Evolutionary conservation across 192 early-diverging fungal genomes (phyloP).

Genomic region (Gonapodya prolifera): DNA sequence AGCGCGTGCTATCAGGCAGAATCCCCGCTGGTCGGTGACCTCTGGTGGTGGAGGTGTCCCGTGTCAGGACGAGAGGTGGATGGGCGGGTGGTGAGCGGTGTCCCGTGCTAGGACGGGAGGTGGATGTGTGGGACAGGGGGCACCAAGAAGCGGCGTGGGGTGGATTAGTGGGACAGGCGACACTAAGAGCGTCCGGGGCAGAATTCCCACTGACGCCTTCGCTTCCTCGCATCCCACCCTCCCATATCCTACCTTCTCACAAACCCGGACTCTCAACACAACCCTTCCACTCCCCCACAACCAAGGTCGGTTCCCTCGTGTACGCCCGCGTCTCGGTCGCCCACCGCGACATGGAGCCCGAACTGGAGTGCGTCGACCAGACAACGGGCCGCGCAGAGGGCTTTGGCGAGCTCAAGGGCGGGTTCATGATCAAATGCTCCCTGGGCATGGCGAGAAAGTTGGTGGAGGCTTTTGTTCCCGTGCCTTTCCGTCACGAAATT

Average conservation of each 20-base stretch:
- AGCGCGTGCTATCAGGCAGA: no score
- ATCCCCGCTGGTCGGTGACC: no score
- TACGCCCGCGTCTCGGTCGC: conserved; percentile 77
- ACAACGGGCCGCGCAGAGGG: conserved; percentile 71
- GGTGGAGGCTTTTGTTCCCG: neutral
- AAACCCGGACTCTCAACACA: neutral
- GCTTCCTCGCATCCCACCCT: neutral
- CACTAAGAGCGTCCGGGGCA: no score
- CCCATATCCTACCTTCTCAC: conserved; percentile 2
- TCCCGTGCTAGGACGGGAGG: no score
- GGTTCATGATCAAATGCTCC: conserved; percentile 71
- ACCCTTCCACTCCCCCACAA: neutral
- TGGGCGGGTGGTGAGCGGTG: no score
- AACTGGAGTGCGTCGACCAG: conserved; percentile 81
- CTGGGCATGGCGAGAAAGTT: conserved; percentile 61
- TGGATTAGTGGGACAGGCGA: no score
- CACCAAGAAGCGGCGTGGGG: no score
- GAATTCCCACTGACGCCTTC: no score
- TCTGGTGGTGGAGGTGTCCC: no score
- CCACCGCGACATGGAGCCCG: conserved; percentile 95
- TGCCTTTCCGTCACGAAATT: neutral
- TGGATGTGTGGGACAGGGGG: no score
- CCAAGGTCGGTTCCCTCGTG: conserved; percentile 55
- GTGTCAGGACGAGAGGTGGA: no score
- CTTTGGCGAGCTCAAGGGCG: conserved; percentile 75